Base-by-base conservation (phyloP, 208 protist species). In the Herpetomonas muscarum region DNA sequence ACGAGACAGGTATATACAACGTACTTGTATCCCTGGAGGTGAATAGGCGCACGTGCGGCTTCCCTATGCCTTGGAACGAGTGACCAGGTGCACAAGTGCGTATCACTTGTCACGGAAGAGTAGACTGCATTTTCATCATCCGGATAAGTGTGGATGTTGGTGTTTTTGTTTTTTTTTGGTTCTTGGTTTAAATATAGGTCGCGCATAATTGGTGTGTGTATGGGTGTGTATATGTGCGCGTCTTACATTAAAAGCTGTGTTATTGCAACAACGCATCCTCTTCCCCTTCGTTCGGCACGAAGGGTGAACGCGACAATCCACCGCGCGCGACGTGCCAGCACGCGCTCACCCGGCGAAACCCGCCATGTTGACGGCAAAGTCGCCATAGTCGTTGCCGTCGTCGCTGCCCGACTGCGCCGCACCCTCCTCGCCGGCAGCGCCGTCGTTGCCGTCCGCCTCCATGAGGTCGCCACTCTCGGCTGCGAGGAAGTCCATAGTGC, bases 401-500 rank as follows among this genome's bases (percentile, higher is more conserved):
- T 6, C 41, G 5, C 10, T 46, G 15, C 41, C 17, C 9, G 17
- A 12, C 41, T 24, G 41, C 17, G 41, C 41, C 15, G 41, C 17
- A 19, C 22, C 41, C 10, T 9, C 41, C 10, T 46, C 41, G 15
- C 9, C 19, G 22, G 22, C 10, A 19, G 15, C 41, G 41, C 41
- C 41, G 22, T 46, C 41, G 10, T 39, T 15, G 15, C 34, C 32
- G 19, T 58, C 48, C 22, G 30, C 51, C n/a, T 28, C 32, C 24
- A n/a, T 22, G 34, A 62, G 36, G 22, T 26, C 42, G 3, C 56
- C 55, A 2, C 19, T 30, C 24, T 39, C 52, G 28, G 54, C 37
- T 37, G 41, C 41, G 15, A 64, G 1, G 30, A 57, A 15, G n/a
- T 76, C 64, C 25, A 58, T 60, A 31, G 58, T 32, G 4, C 30